Evolutionary conservation across 1,139 yeast species (phyloP).

Genomic region (Protomyces lactucae-debilis): DNA sequence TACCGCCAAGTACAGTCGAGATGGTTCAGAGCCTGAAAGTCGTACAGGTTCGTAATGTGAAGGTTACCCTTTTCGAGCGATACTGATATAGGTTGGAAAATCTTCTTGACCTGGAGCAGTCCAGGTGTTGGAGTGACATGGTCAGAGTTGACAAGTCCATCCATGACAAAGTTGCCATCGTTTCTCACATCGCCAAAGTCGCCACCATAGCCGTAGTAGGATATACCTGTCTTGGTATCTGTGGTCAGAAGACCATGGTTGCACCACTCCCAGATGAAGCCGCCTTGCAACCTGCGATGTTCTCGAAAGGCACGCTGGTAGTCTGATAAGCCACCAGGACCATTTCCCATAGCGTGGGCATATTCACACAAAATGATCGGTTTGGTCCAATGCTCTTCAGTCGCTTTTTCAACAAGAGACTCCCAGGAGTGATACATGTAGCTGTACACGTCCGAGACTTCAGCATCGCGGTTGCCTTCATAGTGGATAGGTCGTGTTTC

Average conservation of each 20-base stretch:
- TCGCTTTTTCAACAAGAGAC: constrained; percentile 35
- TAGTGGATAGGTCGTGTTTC: constrained; percentile 40
- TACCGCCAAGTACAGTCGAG: constrained; percentile 29
- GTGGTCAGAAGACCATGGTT: constrained; percentile 39
- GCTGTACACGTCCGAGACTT: constrained; percentile 39
- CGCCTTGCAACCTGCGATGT: constrained; percentile 40
- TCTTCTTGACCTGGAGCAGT: constrained; percentile 38
- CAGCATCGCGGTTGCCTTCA: constrained; percentile 39
- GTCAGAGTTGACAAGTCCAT: constrained; percentile 40
- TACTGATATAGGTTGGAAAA: constrained; percentile 38
- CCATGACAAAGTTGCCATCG: constrained; percentile 43
- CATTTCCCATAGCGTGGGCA: constrained; percentile 45
- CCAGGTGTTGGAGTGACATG: constrained; percentile 42
- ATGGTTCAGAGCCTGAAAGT: constrained; percentile 30
- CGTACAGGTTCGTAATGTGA: constrained; percentile 30
- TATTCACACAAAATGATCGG: constrained; percentile 43
- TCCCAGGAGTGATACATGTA: constrained; percentile 40
- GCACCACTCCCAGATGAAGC: constrained; percentile 45
- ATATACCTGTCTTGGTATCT: constrained; percentile 31
- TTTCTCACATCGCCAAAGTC: constrained; percentile 41
- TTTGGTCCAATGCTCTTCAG: constrained; percentile 32
- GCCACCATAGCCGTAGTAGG: constrained; percentile 41
- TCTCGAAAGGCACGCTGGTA: constrained; percentile 40
- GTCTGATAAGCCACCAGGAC: constrained; percentile 41
- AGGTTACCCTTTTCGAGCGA: constrained; percentile 29